phyloP scores from a whole-genome alignment of 768 basidiomycete genomes.

The Mrakia gelida region DNA sequence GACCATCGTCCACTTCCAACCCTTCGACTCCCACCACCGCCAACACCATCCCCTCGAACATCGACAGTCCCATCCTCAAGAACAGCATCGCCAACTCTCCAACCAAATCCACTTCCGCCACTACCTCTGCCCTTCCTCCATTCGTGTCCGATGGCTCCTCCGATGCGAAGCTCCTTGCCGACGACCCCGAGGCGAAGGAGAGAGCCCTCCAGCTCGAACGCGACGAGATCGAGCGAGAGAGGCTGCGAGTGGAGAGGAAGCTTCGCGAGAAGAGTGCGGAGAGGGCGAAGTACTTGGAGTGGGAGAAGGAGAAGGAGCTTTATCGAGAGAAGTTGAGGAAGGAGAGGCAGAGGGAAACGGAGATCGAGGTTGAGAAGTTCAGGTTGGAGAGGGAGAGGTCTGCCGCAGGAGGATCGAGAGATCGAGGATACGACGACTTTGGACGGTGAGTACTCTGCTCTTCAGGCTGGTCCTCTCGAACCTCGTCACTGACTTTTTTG shows the following conservation, averaged over 20 bases:
- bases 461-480: neutral
- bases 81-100: neutral
- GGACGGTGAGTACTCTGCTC: neutral
- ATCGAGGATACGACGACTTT: neutral
- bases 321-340: conserved; percentile 4
- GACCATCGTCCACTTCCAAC: neutral
- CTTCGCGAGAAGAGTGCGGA: neutral
- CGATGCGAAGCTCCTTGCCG: neutral
- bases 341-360: conserved; percentile 3
- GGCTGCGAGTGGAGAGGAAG: neutral
- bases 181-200: neutral
- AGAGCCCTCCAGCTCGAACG: neutral
- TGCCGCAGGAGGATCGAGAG: neutral
- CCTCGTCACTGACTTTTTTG: neutral
- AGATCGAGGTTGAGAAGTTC: conserved; percentile 2
- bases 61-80: too few relatives aligned
- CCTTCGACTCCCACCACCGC: too few relatives aligned
- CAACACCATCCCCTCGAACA: too few relatives aligned
- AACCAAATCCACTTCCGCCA: neutral
- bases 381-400: conserved; percentile 1
- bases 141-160: neutral
- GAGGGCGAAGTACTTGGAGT: neutral
- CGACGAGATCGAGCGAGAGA: neutral
- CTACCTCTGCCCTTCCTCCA: neutral
- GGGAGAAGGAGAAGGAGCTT: conserved; percentile 9